phyloP scores from a whole-genome alignment of 768 basidiomycete genomes.

The Guyanaporus albipodus region DNA sequence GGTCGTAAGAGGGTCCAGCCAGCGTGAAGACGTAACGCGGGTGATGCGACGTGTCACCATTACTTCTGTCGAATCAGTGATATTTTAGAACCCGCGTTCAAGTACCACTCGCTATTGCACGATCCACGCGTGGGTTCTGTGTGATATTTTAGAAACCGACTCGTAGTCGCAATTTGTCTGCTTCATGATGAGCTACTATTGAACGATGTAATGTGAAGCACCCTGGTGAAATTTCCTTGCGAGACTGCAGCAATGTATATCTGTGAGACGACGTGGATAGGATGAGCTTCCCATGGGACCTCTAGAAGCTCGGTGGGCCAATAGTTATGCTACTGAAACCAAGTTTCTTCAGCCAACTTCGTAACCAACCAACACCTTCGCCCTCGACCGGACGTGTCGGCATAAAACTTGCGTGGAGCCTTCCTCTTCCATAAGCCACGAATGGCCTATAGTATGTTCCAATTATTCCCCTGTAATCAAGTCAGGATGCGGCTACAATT shows the following conservation, averaged over 20 bases:
- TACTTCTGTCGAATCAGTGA: too few species aligned
- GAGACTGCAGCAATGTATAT: neutral
- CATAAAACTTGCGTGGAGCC: conserved; percentile 11
- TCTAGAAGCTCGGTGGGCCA: conserved; percentile 23
- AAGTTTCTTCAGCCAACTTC: conserved; percentile 26
- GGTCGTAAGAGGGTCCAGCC: too few species aligned
- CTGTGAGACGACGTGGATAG: too few species aligned
- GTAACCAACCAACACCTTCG: conserved; percentile 29
- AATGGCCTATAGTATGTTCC: conserved; percentile 32
- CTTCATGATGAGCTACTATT: too few species aligned
- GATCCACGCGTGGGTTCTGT: too few species aligned
- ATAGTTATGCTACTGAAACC: conserved; percentile 28
- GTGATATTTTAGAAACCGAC: too few species aligned
- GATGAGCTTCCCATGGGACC: neutral
- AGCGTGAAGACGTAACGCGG: too few species aligned
- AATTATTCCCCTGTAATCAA: conserved; percentile 24
- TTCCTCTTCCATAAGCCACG: conserved; percentile 20
- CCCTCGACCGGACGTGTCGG: conserved; percentile 23
- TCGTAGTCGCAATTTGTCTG: too few species aligned
- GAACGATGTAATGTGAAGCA: too few species aligned
- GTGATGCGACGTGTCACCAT: too few species aligned
- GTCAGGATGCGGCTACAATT: neutral
- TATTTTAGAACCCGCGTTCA: too few species aligned
- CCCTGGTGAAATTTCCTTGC: neutral
- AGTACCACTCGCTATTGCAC: too few species aligned